Base-by-base conservation (phyloP, 176 grass and related monocot genomes). In the Urochloa ruziziensis region DNA sequence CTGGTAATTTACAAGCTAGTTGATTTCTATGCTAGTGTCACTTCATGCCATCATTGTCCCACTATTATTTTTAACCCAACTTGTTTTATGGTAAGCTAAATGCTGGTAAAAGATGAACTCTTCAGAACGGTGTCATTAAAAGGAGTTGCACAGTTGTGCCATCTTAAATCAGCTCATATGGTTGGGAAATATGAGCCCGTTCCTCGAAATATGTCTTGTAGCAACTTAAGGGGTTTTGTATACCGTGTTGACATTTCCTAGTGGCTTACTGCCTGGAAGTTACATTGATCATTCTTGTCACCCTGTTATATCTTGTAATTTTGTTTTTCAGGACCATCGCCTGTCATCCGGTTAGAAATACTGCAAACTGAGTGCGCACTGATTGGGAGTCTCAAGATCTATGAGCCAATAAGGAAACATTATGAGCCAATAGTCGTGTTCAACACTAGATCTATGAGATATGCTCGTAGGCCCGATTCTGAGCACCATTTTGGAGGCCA, bases 301-400 rank as follows among this genome's bases (percentile, higher is more conserved):
- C 17, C 62, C 3, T 35, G 29, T 18, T 66, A 66, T 36, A 34
- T 66, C 3, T 36, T 36, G 30, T 33, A 18, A 66, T 61, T 61
- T 78, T 57, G 29, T 54, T 78, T 35, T 80, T 53, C 86, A 97
- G 94, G 88, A 89, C 89, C 58, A 92, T 97, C 73, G 91, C 91
- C 91, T 18, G 57, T 97, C 28, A 67, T 91, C 28, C 58, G 90
- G 56, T 75, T 97, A 58, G 51, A 91, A 5, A 27, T 97, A 57
- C 68, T 97, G 67, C 80, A 66, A 75, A 81, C 49, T 33, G 74
- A 85, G 44, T 90, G 83, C 8, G 37, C 36, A 12, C 2, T 84
- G 30, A 89, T 97, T 5, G 92, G 90, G 58, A 89, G 25, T 29
- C 89, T 91, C 10, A 97, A 43, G 74, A 47, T 61, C 58, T 97